Evolutionary conservation across 2,329 filamentous ascomycete species (phyloP).

Genomic region (Fusarium sp.): DNA sequence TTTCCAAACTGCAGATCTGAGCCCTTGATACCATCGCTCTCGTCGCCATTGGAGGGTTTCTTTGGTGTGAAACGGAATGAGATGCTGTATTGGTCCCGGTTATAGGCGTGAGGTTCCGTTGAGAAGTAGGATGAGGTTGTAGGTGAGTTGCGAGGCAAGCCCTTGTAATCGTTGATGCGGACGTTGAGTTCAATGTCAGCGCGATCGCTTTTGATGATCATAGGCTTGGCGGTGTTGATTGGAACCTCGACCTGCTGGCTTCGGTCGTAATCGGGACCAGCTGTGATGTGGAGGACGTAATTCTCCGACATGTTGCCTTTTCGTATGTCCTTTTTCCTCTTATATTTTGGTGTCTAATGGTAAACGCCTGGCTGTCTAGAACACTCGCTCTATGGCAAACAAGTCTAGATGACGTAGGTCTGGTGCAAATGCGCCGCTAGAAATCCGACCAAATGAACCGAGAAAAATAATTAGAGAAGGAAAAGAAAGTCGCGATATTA

Average conservation of each 20-base stretch:
- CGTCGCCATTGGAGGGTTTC: conserved; percentile 46
- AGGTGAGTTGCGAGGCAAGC: conserved; percentile 81
- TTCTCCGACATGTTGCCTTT: conserved; percentile 71
- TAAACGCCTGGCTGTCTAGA: not conserved
- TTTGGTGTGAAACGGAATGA: conserved; percentile 85
- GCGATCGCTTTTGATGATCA: conserved; percentile 74
- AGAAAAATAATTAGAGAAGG: not conserved
- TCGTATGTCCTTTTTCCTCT: not conserved
- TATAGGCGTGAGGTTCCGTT: conserved; percentile 74
- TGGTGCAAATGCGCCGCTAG: not conserved
- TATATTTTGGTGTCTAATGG: not conserved
- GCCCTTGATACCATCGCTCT: conserved; percentile 70
- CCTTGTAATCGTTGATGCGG: conserved; percentile 76
- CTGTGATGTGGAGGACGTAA: conserved; percentile 86
- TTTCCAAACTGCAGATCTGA: conserved; percentile 91
- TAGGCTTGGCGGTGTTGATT: conserved; percentile 78
- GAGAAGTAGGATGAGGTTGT: conserved; percentile 83
- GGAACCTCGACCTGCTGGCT: conserved; percentile 80
- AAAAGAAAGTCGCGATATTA: not conserved
- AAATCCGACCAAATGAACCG: not conserved
- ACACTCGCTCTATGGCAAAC: conserved; percentile 9
- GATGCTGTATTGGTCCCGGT: conserved; percentile 87
- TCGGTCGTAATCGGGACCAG: conserved; percentile 82
- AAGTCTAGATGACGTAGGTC: conserved; percentile 34
- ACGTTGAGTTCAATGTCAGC: conserved; percentile 80